Evolutionary conservation across 2,329 filamentous ascomycete genomes (phyloP).

Genomic region (Elsinoe batatas): DNA sequence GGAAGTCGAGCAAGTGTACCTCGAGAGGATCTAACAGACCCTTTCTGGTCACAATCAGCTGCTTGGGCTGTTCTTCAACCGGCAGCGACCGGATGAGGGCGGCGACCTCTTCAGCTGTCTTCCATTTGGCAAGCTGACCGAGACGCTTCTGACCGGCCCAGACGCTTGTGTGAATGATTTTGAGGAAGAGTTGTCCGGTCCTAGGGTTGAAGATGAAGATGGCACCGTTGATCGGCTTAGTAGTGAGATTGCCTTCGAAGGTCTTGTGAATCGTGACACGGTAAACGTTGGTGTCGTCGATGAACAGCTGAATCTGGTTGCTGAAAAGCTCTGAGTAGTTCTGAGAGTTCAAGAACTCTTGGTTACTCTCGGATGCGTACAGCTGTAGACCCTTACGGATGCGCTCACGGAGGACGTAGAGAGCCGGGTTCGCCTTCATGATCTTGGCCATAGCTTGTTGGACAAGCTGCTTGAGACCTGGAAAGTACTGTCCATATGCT

Average conservation of each 20-base stretch:
- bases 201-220: constrained; percentile 99
- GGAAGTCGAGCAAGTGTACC: constrained; percentile 94
- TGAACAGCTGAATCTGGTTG: constrained; percentile 97
- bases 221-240: constrained; percentile 97
- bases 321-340: constrained; percentile 99
- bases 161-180: constrained; percentile 98
- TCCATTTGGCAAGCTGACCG: constrained; percentile 97
- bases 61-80: constrained; percentile 96
- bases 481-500: constrained; percentile 97
- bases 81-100: constrained; percentile 90
- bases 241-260: constrained; percentile 96
- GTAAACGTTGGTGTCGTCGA: constrained; percentile 98
- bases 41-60: constrained; percentile 95
- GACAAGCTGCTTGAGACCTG: constrained; percentile 84
- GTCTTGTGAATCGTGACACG: constrained; percentile 99
- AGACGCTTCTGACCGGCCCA: constrained; percentile 99
- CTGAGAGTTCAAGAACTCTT: constrained; percentile 98
- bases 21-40: constrained; percentile 94
- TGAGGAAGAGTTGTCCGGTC: constrained; percentile 93
- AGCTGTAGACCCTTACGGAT: constrained; percentile 96
- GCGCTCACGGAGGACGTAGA: constrained; percentile 94
- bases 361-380: constrained; percentile 96
- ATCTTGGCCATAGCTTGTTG: constrained; percentile 99
- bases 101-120: constrained; percentile 98
- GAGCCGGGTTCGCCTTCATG: constrained; percentile 96